Base-by-base conservation (phyloP, 1,139 yeast genomes). In the Saccharomycopsis hybrid region DNA sequence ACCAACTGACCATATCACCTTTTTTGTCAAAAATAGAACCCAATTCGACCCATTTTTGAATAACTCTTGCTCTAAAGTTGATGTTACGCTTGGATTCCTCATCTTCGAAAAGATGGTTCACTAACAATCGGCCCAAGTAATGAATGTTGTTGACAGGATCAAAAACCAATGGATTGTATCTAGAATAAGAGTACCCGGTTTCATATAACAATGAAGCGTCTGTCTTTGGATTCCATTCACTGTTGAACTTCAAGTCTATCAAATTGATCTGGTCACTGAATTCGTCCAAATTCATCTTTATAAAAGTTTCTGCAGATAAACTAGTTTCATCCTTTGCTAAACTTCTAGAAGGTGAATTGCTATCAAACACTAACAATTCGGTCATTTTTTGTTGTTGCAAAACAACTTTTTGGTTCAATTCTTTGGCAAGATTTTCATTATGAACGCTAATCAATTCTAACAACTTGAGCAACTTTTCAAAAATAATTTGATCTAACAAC, bases 1-100 rank as follows among this genome's bases (percentile, higher is more conserved):
- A 68, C 97, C 97, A 92, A 31, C 95, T 84, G 0, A 90, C 90
- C 92, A 89, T 87, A 62, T 92, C 95, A 47, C 98, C 98, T 29
- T 78, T 70, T 56, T 78, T 79, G 61, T 88, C 95, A 55, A 90
- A 76, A 36, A 74, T 69, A 56, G 86, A 80, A 3, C 97, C 97
- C 45, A 90, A 71, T 56, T 82, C 82, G 47, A 90, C 85, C 98
- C 97, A 92, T 63, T 82, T 85, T 50, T 82, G 80, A 43, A 90
- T 65, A 9, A 89, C 62, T 43, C 77, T 68, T 0, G 96, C 95
- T 53, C 65, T 9, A 65, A 61, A 27, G 56, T 51, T 50, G 18
- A 62, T 56, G 3, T 63, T 59, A 30, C 57, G 58, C 35, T 55
- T 58, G 2, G 58, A 47, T 24, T 58, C 59, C 25, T 48, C 50